Conservation (phyloP, 768 basidiomycete species). For the Termitomyces sp. region DNA sequence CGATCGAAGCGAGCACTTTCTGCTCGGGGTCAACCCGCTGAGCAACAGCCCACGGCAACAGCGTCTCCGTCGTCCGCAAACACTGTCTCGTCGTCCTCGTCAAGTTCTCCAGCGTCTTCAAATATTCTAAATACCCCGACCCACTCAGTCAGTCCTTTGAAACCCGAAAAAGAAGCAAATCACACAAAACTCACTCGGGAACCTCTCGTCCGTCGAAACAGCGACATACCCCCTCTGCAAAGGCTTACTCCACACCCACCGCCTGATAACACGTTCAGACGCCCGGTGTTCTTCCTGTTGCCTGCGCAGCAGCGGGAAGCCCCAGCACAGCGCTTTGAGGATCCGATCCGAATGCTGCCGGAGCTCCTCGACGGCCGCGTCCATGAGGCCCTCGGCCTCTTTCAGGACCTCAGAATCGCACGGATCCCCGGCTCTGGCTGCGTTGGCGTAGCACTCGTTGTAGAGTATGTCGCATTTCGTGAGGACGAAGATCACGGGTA, state of each 20-base stretch:
- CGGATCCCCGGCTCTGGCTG: background rate
- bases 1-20: background rate
- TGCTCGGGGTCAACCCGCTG: background rate
- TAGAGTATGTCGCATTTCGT: background rate
- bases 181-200: background rate
- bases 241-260: background rate
- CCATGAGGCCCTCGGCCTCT: background rate
- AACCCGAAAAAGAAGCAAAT: no score
- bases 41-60: conserved; percentile 1
- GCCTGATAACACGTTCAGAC: background rate
- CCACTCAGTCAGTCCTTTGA: background rate
- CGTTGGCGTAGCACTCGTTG: background rate
- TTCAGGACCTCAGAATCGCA: no score
- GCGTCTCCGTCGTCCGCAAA: background rate
- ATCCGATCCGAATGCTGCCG: no score
- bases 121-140: background rate
- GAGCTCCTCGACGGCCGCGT: background rate
- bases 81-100: background rate
- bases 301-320: no score
- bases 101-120: background rate
- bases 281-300: background rate
- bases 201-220: background rate
- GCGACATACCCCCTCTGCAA: background rate
- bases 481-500: background rate
- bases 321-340: background rate